Evolutionary conservation across 495 filamentous ascomycete genomes (phyloP), one percentile per base, ranked within the genome.

Genomic region (Xeromyces bisporus): DNA sequence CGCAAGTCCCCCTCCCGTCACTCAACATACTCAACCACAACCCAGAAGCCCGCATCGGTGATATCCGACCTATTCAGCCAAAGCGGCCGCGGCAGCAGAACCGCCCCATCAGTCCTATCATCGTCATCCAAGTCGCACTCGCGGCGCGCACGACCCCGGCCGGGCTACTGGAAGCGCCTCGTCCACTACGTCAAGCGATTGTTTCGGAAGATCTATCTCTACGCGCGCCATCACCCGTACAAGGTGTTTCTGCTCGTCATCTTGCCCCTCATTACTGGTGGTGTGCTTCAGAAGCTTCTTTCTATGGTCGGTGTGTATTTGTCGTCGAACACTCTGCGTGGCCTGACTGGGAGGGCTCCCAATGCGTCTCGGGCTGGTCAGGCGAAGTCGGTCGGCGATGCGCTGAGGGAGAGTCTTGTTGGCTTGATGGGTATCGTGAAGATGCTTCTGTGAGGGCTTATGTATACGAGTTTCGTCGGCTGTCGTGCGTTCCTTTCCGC

Each of bases 221-320:
- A 84, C 51, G 75, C 77, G 33, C 72, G 79, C 44, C 61, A 69
- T 6, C 71, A 93, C 47, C 85, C 85, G 0, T 42, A 82, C 40
- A 89, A 86, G 53, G 76, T 87, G 2, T 73, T 91, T 53, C 71
- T 86, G 60, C 62, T 89, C 11, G 75, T 91, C 18, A 69, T 91
- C 32, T 66, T 92, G 63, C 85, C 85, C 12, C 61, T 94, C 28
- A 58, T 93, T 34, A 81, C 75, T 0, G 80, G 80, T 29, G 85
- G 85, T 4, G 75, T 80, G 15, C 51, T 94, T 42, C 67, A 69
- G 2, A 74, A 71, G 16, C 50, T 92, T 14, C 60, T 89, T 8
- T 66, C 66, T 14, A 70, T 74, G 51, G 73, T 93, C 47, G 84
- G 84, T 0, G 58, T 93, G 25, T 59, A 73, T 24, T 43, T 93